These are phyloP conservation scores for Leucocoprinus leucothites DNA, from an alignment of 768 basidiomycete species.

Conservation along the genomic window DNA sequence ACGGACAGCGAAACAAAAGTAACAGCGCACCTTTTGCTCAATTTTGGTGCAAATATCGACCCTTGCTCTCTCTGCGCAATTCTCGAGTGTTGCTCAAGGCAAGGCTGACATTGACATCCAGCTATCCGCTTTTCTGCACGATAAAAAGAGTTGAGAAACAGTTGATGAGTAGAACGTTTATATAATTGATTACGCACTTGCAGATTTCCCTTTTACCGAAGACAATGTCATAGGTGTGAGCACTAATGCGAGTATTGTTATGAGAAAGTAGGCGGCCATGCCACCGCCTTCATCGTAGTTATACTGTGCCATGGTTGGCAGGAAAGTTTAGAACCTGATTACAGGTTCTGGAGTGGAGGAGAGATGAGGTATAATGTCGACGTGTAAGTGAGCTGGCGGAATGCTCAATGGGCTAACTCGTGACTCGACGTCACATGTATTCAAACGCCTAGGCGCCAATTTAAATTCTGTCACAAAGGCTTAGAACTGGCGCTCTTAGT, in stretches of 20 bases:
- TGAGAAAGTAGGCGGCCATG: constrained; percentile 88
- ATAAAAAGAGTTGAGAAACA: constrained; percentile 9
- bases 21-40: constrained; percentile 48
- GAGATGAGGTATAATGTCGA: constrained; percentile 1
- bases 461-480: background rate
- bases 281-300: constrained; percentile 83
- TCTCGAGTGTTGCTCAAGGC: constrained; percentile 50
- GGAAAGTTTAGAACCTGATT: constrained; percentile 8
- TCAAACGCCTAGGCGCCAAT: background rate
- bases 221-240: constrained; percentile 76
- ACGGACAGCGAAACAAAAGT: background rate
- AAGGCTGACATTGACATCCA: constrained; percentile 64
- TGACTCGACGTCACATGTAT: constrained; percentile 7
- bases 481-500: no score
- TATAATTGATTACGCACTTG: constrained; percentile 36
- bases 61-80: constrained; percentile 40
- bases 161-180: background rate
- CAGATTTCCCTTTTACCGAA: constrained; percentile 31
- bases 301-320: constrained; percentile 67
- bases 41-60: constrained; percentile 43
- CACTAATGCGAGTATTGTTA: constrained; percentile 83
- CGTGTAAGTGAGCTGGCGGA: constrained; percentile 14
- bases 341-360: constrained; percentile 1
- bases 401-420: constrained; percentile 5
- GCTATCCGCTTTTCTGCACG: constrained; percentile 25